A percentile compares a stretch with the other conserved stretches of the same genome.
These are phyloP conservation scores for Xylaria venustula DNA, from an alignment of 495 filamentous ascomycete genomes.

Conservation along the genomic window DNA sequence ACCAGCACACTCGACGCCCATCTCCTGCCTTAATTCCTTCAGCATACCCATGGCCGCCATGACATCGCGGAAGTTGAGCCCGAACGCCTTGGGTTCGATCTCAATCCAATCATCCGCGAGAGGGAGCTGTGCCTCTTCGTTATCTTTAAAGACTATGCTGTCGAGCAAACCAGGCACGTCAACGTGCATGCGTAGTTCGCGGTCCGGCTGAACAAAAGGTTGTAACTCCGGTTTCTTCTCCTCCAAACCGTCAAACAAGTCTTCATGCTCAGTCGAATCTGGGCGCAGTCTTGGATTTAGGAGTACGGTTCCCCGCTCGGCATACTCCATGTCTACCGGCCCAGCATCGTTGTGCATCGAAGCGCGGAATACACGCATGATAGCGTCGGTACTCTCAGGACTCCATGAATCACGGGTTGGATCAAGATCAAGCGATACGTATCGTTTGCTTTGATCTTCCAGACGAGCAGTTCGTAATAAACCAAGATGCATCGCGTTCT, in stretches of 20 bases:
- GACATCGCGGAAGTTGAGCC: constrained; percentile 38
- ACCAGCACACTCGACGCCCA: constrained; percentile 45
- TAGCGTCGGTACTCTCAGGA: not conserved
- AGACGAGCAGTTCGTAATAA: not conserved
- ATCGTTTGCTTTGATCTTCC: not conserved
- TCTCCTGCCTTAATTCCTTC: constrained; percentile 21
- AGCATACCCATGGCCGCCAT: constrained; percentile 51
- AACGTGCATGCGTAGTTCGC: not conserved
- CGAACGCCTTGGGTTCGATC: not conserved
- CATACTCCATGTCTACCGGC: not conserved
- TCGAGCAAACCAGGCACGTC: not conserved
- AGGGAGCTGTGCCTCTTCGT: constrained; percentile 18
- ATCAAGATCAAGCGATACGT: not conserved
- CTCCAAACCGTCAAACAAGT: not conserved
- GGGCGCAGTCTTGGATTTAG: not conserved
- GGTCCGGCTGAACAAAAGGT: not conserved
- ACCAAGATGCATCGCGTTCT: not conserved
- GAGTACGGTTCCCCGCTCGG: not conserved
- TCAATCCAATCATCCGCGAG: constrained; percentile 7
- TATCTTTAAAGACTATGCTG: not conserved
- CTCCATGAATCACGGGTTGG: not conserved
- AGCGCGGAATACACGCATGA: not conserved
- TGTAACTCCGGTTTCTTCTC: not conserved
- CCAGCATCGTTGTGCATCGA: not conserved
- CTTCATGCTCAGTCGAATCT: not conserved